Evolutionary conservation across 2,329 filamentous ascomycete species (phyloP).

Genomic region (Ampelomyces quisqualis): DNA sequence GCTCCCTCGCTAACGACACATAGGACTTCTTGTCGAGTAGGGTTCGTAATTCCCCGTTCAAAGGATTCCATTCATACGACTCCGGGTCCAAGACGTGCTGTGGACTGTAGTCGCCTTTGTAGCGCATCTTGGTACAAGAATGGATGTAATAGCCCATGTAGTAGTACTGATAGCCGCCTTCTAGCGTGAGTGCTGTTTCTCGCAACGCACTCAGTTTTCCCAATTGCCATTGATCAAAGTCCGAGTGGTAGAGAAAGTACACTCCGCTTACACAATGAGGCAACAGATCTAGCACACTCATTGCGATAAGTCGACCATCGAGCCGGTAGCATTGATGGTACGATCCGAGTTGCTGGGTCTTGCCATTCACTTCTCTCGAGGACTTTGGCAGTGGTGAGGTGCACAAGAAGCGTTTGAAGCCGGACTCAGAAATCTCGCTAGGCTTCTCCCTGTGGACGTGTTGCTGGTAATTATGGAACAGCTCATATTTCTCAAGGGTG

Average conservation of each 20-base stretch:
- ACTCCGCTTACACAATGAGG: constrained; percentile 77
- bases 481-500: constrained; percentile 70
- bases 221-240: constrained; percentile 67
- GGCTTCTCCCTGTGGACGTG: constrained; percentile 69
- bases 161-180: constrained; percentile 72
- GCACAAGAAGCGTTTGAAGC: constrained; percentile 75
- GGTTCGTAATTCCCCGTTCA: constrained; percentile 56
- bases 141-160: constrained; percentile 87
- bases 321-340: constrained; percentile 82
- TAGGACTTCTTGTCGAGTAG: constrained; percentile 60
- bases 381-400: constrained; percentile 62
- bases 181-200: constrained; percentile 69
- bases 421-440: constrained; percentile 57
- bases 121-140: constrained; percentile 77
- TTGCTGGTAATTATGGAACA: constrained; percentile 75
- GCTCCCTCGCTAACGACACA: constrained; percentile 46
- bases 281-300: constrained; percentile 75
- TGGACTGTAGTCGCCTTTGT: constrained; percentile 77
- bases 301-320: constrained; percentile 72
- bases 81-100: constrained; percentile 73
- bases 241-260: constrained; percentile 79
- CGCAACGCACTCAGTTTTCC: constrained; percentile 75
- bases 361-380: constrained; percentile 49
- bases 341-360: constrained; percentile 64
- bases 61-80: constrained; percentile 61